Evolutionary conservation across 208 protist genomes (phyloP).

Genomic region (Willaertia magna): DNA sequence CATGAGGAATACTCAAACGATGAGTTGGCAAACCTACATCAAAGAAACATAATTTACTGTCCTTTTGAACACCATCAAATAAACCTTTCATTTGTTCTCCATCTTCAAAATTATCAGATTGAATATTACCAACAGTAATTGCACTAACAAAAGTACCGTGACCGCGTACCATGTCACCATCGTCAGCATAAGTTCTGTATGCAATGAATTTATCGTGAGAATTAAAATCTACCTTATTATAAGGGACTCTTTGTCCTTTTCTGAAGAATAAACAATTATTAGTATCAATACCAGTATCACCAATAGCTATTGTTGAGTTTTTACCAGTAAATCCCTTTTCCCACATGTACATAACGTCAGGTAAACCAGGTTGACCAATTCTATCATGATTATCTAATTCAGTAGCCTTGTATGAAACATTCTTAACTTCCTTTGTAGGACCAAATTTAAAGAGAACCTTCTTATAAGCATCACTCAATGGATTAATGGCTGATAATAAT

Average conservation of each 20-base stretch:
- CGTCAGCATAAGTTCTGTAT: background rate
- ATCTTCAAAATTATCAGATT: background rate
- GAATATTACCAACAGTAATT: background rate
- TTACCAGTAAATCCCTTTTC: conserved; percentile 37
- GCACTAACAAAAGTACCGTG: background rate
- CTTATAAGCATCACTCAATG: background rate
- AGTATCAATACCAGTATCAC: conserved; percentile 62
- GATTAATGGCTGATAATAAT: background rate
- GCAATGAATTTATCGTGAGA: background rate
- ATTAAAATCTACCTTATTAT: background rate
- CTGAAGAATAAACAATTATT: conserved; percentile 60
- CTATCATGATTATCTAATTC: background rate
- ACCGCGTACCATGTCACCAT: background rate
- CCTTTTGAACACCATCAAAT: background rate
- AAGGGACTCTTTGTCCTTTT: background rate
- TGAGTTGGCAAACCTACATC: background rate
- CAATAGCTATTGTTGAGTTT: conserved; percentile 57
- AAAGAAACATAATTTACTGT: background rate
- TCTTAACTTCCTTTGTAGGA: background rate
- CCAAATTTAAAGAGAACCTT: background rate
- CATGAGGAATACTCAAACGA: background rate
- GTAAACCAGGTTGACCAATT: background rate
- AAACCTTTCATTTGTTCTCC: background rate
- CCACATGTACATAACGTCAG: background rate
- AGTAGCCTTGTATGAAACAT: background rate